A percentile compares a stretch with the other conserved stretches of the same genome.
These are phyloP conservation scores for Nadsonia commutata DNA, from an alignment of 1,139 yeast genomes.

Conservation along the genomic window DNA sequence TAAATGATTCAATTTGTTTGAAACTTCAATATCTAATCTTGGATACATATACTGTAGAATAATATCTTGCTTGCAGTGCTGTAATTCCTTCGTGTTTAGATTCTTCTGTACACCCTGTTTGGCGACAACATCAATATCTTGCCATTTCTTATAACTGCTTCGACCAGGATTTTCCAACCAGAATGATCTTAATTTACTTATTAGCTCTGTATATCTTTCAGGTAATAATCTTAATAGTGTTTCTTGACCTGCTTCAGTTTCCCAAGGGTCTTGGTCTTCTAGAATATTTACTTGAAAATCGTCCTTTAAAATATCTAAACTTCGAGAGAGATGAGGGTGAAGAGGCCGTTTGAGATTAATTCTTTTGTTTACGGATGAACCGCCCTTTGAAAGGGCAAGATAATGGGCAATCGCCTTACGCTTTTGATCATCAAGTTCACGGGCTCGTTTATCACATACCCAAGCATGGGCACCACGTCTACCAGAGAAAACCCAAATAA, in stretches of 20 bases:
- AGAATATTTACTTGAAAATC: conserved; percentile 54
- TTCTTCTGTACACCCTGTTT: conserved; percentile 31
- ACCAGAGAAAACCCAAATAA: conserved; percentile 94
- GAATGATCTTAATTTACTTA: conserved; percentile 34
- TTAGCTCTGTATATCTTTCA: conserved; percentile 33
- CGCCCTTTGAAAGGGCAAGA: conserved; percentile 54
- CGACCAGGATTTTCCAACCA: conserved; percentile 36
- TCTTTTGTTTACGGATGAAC: conserved; percentile 29
- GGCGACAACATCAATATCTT: conserved; percentile 55
- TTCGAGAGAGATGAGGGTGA: conserved; percentile 65
- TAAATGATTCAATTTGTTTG: conserved; percentile 79
- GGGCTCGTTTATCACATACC: conserved; percentile 80
- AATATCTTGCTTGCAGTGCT: conserved; percentile 73
- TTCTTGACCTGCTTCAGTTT: conserved; percentile 33
- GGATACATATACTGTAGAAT: conserved; percentile 77
- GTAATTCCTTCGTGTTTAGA: conserved; percentile 26
- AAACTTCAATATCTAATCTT: conserved; percentile 82
- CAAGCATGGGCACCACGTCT: conserved; percentile 99
- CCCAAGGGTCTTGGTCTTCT: conserved; percentile 81
- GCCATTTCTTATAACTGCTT: conserved; percentile 54
- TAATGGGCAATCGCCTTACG: conserved; percentile 75
- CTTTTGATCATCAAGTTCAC: conserved; percentile 53
- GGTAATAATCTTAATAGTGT: conserved; percentile 49
- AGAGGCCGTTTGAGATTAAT: conserved; percentile 58
- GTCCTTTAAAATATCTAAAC: conserved; percentile 50